Evolutionary conservation across 2,329 filamentous ascomycete species (phyloP), one percentile per base, ranked within the genome.

Genomic region (Scedosporium boydii): DNA sequence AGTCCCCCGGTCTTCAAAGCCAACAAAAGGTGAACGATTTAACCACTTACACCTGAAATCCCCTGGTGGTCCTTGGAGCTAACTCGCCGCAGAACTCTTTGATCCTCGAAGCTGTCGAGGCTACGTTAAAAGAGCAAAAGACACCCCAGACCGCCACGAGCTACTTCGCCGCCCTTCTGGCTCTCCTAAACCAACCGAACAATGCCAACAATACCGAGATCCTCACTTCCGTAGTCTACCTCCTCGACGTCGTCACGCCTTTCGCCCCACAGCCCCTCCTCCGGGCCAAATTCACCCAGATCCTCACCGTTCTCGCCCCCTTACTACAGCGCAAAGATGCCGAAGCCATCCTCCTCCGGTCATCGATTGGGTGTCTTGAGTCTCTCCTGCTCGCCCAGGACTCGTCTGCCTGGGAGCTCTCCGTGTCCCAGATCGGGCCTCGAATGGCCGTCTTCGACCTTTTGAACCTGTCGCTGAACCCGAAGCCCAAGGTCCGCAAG

Each of bases 131-230:
- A 73, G 90, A 93, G 70, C 91, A 97, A 74, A 90, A 93, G 70
- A 87, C 90, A 63, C 86, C 91, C 63, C 83, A 88, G 64, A 93
- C 91, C 1, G 84, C 95, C 26, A 97, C 95, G 16, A 91, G 89
- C 65, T 99, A 98, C 77, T 97, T 98, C 72, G 93, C 93, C 16
- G 93, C 95, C n/a, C 85, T 99, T 4, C 82, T 99, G 56, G 91
- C 93, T 44, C 83, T 99, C 3, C 84, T 99, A 3, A 85, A 86
- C 69, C 90, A 96, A 76, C 85, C 82, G 46, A 80, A 76, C 66
- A 88, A 86, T 60, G 85, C 86, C 62, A 80, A 89, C 62, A 93
- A 93, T 72, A 90, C 90, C 73, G 91, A 96, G 66, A 80, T 96
- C 64, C 89, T 90, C 38, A 87, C 89, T 23, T 90, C 93, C 2